Percentiles rank a stretch among this genome's conserved stretches.
Evolutionary conservation across 306 rosid genomes (phyloP).

Genomic region (Prunus mume): DNA sequence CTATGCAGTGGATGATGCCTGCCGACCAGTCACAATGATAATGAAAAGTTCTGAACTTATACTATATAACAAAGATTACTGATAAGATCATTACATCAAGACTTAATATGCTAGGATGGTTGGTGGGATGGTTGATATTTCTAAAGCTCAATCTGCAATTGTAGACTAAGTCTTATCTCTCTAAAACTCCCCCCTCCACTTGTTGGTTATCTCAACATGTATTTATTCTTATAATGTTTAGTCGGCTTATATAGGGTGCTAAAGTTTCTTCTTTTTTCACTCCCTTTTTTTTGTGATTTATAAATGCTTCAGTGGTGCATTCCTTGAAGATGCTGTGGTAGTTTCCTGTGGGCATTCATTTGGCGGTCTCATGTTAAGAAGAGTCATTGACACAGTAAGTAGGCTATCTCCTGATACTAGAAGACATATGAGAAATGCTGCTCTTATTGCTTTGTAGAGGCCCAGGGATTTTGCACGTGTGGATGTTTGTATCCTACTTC

Average conservation of each 20-base stretch:
- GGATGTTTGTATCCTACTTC: not conserved
- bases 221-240: constrained; percentile 1
- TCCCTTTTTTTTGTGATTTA: constrained; percentile 9
- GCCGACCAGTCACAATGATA: not conserved
- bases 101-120: not conserved
- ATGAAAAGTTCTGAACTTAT: not conserved
- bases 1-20: not conserved
- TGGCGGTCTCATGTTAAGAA: constrained; percentile 92
- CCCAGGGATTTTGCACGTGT: not conserved
- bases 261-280: constrained; percentile 16
- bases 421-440: not conserved
- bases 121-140: not conserved
- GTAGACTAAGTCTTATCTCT: not conserved
- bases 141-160: not conserved
- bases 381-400: constrained; percentile 89
- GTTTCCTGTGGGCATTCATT: constrained; percentile 99
- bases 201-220: not conserved
- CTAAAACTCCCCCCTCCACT: not conserved
- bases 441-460: not conserved
- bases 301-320: constrained; percentile 60
- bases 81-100: not conserved
- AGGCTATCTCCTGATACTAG: constrained; percentile 24
- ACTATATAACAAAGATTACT: not conserved
- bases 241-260: constrained; percentile 18
- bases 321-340: constrained; percentile 92